Evolutionary conservation across 768 basidiomycete genomes (phyloP), one percentile per base, ranked within the genome.

Genomic region (Termitomyces sp.): DNA sequence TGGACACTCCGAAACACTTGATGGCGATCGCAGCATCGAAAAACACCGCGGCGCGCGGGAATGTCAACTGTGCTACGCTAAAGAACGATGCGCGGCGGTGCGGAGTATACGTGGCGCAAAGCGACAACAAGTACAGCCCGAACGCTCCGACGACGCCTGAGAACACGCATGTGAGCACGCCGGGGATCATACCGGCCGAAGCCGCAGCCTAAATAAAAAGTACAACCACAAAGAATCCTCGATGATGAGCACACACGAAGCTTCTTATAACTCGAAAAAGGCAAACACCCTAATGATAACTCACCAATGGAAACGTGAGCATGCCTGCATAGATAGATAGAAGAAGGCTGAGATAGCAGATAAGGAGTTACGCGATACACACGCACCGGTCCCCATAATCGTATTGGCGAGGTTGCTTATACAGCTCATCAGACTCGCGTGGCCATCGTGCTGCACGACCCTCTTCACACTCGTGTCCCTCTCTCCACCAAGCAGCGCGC

Each of bases 1-100:
- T 88, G 38, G 92, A 94, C 3, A 98, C 96, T 20, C 96, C 96
- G 70, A 97, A 97, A 73, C 96, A 98, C 72, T 98, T 98, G 71
- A 87, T 89, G 10, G 94, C 94, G 67, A 98, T 94, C 12, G 96
- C 96, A 4, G 87, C 87, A 72, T 98, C 96, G 68, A 98, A 96
- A 72, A 93, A 91, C 43, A 93, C 78, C 0, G 90, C 91, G 0
- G 90, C 92, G 48, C 81, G 85, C 2, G 96, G 96, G 72, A 94
- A 97, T 0, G 96, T 96, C 65, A 98, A 76, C 70, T 90, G 83
- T 1, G 91, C 83, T 20, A 96, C 77, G 14, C 89, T 86, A 66
- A 93, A 93, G 73, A 95, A 96, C 7, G 92, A 94, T 17, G 93
- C 79, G 12, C 81, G 83, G 49, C 94, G 80, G 64, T 92, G 87